phyloP scores from a whole-genome alignment of 2,329 filamentous ascomycete genomes.

The Penicillium sp. region DNA sequence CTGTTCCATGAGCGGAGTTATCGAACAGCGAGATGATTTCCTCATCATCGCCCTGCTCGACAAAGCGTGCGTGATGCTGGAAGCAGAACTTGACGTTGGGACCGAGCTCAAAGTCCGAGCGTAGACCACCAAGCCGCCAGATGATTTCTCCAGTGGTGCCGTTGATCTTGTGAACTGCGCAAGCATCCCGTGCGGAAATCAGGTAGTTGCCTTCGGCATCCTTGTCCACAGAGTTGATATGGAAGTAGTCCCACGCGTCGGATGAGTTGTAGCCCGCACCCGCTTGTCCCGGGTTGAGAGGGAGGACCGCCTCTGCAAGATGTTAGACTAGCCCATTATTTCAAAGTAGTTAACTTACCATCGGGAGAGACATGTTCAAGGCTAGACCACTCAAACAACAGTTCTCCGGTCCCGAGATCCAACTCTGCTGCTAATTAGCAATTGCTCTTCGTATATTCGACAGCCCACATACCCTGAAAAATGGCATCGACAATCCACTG shows the following conservation, averaged over 20 bases:
- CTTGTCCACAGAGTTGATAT: constrained; percentile 42
- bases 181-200: constrained; percentile 41
- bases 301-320: constrained; percentile 38
- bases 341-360: constrained; percentile 26
- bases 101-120: constrained; percentile 37
- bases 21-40: constrained; percentile 49
- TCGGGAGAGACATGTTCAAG: constrained; percentile 49
- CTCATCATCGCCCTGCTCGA: constrained; percentile 39
- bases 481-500: constrained; percentile 51
- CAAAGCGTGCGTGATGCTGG: constrained; percentile 45
- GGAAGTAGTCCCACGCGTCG: constrained; percentile 45
- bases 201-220: constrained; percentile 40
- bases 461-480: constrained; percentile 42
- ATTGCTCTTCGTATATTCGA: background rate
- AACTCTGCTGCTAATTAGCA: constrained; percentile 19
- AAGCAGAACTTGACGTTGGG: constrained; percentile 43
- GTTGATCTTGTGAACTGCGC: constrained; percentile 43
- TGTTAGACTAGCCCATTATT: constrained; percentile 4
- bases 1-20: constrained; percentile 43
- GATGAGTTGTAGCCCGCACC: constrained; percentile 32
- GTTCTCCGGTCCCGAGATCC: constrained; percentile 46
- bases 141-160: constrained; percentile 41
- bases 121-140: constrained; percentile 42
- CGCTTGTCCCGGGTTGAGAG: constrained; percentile 41
- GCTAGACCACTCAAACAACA: constrained; percentile 53